Evolutionary conservation across 2,329 filamentous ascomycete species (phyloP).

Genomic region (Sarocladium strictum): DNA sequence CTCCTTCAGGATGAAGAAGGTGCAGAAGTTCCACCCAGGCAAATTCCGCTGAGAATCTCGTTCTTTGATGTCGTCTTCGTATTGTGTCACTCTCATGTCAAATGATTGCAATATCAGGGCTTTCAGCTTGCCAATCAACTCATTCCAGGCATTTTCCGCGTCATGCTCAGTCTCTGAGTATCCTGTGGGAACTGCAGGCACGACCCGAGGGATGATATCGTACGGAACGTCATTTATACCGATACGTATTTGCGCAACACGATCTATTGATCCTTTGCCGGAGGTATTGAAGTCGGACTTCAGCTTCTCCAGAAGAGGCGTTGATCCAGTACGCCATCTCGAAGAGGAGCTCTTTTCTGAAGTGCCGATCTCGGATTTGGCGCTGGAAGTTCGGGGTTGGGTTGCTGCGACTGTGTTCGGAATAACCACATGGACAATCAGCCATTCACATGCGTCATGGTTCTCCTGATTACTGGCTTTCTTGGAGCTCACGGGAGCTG

Average conservation of each 20-base stretch:
- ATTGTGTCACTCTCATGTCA: slow-evolving; percentile 83
- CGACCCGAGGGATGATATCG: slow-evolving; percentile 55
- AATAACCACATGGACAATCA: slow-evolving; percentile 87
- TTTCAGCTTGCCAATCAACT: slow-evolving; percentile 83
- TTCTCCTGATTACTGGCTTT: slow-evolving; percentile 68
- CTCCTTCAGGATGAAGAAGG: slow-evolving; percentile 97
- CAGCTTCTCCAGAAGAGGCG: slow-evolving; percentile 83
- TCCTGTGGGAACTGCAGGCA: slow-evolving; percentile 56
- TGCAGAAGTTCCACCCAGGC: slow-evolving; percentile 98
- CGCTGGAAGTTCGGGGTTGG: slow-evolving; percentile 62
- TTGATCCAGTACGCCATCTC: slow-evolving; percentile 73
- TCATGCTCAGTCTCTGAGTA: slow-evolving; percentile 71
- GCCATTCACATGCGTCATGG: slow-evolving; percentile 94
- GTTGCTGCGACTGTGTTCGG: slow-evolving; percentile 78
- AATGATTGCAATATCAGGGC: slow-evolving; percentile 82
- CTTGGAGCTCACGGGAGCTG: slow-evolving; percentile 49
- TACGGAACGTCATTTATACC: slow-evolving; percentile 64
- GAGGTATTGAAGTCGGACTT: slow-evolving; percentile 81
- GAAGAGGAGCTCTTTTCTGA: slow-evolving; percentile 61
- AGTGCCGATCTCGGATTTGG: slow-evolving; percentile 46
- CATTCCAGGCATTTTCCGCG: slow-evolving; percentile 73
- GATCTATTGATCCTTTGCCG: slow-evolving; percentile 64
- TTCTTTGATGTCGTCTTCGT: slow-evolving; percentile 95
- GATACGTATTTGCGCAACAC: slow-evolving; percentile 80
- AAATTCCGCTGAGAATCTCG: slow-evolving; percentile 81